Evolutionary conservation across 768 basidiomycete genomes (phyloP).

Genomic region (Leccinum boreale): DNA sequence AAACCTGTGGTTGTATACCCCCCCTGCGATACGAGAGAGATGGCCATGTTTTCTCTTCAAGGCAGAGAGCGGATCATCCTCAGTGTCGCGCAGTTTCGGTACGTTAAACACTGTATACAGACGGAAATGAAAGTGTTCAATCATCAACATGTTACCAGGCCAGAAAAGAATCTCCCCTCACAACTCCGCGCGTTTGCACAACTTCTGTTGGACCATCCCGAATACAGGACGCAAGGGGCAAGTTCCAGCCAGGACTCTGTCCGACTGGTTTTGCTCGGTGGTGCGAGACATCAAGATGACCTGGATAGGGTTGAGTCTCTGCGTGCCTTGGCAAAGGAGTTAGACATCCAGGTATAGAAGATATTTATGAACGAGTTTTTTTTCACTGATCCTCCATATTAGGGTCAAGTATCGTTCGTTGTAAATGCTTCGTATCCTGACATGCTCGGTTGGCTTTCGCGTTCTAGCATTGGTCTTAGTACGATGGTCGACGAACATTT

Average conservation of each 20-base stretch:
- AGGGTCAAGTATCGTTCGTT: constrained; percentile 74
- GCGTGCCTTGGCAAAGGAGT: constrained; percentile 51
- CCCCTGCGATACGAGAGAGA: constrained; percentile 82
- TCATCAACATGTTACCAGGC: constrained; percentile 43
- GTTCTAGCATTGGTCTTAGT: constrained; percentile 81
- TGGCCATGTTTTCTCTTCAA: constrained; percentile 54
- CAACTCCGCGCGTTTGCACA: constrained; percentile 71
- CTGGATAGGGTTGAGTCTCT: constrained; percentile 63
- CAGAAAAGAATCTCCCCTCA: constrained; percentile 89
- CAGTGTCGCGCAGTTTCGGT: constrained; percentile 94
- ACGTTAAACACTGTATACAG: constrained; percentile 12
- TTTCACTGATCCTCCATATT: constrained; percentile 5
- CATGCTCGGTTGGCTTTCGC: constrained; percentile 68
- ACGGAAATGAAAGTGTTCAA: not conserved
- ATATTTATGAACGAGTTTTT: not conserved
- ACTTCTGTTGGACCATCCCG: constrained; percentile 58
- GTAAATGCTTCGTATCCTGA: constrained; percentile 79
- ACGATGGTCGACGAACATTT: constrained; percentile 99
- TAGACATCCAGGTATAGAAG: constrained; percentile 61
- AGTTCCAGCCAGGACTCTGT: constrained; percentile 32
- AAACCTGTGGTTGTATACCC: constrained; percentile 69
- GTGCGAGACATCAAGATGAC: constrained; percentile 78
- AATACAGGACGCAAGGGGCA: constrained; percentile 36
- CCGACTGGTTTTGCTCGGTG: constrained; percentile 77
- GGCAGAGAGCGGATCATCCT: constrained; percentile 64